These are phyloP conservation scores for Fusarium falciforme DNA, from an alignment of 2,329 filamentous ascomycete genomes.

Conservation along the genomic window DNA sequence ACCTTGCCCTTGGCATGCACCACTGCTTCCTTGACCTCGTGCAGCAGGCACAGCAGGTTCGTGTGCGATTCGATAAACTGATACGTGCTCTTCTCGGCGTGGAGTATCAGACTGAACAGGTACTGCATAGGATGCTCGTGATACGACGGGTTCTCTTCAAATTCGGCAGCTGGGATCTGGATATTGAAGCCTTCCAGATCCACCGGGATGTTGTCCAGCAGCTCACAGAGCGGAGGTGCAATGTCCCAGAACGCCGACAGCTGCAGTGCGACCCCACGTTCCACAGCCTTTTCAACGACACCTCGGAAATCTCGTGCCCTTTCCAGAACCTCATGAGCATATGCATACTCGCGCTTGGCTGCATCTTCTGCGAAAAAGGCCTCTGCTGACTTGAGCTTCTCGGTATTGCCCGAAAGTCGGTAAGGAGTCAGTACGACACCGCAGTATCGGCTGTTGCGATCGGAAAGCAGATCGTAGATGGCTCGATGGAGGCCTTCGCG, in stretches of 20 bases:
- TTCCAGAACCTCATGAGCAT: constrained; percentile 76
- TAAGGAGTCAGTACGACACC: constrained; percentile 88
- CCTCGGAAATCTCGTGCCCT: constrained; percentile 81
- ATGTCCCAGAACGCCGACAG: constrained; percentile 98
- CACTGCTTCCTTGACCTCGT: constrained; percentile 87
- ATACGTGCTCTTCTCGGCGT: constrained; percentile 92
- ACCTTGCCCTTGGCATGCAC: constrained; percentile 76
- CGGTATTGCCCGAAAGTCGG: constrained; percentile 76
- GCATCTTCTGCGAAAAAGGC: constrained; percentile 87
- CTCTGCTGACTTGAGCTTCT: constrained; percentile 82
- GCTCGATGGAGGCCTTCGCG: constrained; percentile 89
- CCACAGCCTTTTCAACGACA: constrained; percentile 86
- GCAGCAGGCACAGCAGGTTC: constrained; percentile 88
- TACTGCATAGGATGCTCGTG: constrained; percentile 87
- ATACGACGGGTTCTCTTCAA: constrained; percentile 87
- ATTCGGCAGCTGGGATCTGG: constrained; percentile 82
- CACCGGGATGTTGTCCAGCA: constrained; percentile 83
- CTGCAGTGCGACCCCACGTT: constrained; percentile 89
- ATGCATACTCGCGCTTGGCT: constrained; percentile 75
- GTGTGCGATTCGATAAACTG: constrained; percentile 97
- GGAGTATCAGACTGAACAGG: constrained; percentile 83
- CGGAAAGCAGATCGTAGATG: constrained; percentile 84
- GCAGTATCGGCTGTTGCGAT: constrained; percentile 88
- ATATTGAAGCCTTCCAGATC: constrained; percentile 72
- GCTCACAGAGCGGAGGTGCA: constrained; percentile 80